A percentile compares a stretch with the other conserved stretches of the same genome.
Conservation (phyloP, 148 eudicot genomes). For the Vaccinium vitisidaea region DNA sequence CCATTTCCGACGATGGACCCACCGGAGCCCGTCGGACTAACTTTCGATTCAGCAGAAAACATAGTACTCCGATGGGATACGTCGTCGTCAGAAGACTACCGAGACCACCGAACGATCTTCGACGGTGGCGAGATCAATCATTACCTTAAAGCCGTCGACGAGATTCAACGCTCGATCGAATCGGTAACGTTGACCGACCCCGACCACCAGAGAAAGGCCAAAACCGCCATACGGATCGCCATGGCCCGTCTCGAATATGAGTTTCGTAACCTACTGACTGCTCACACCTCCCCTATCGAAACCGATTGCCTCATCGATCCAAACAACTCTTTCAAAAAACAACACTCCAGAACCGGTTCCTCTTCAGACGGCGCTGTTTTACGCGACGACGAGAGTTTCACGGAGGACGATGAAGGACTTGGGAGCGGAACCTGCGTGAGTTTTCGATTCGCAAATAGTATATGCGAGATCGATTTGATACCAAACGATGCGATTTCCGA, state of each 20-base stretch:
- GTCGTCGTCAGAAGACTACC: slow-evolving; percentile 53
- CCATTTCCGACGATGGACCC: slow-evolving; percentile 19
- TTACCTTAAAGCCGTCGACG: not conserved
- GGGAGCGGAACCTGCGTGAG: slow-evolving; percentile 11
- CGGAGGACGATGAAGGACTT: not conserved
- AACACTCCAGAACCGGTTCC: not conserved
- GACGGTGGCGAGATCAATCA: not conserved
- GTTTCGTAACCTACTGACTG: not conserved
- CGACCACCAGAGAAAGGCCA: not conserved
- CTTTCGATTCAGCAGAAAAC: slow-evolving; percentile 49
- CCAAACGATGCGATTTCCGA: slow-evolving; percentile 48
- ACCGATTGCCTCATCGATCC: not conserved
- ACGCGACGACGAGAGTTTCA: not conserved
- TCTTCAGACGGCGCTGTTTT: not conserved
- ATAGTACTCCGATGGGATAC: slow-evolving; percentile 87
- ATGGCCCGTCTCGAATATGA: not conserved
- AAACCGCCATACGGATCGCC: not conserved
- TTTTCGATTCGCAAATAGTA: slow-evolving; percentile 46
- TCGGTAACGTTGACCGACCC: not conserved
- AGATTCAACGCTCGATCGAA: not conserved
- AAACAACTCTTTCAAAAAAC: not conserved
- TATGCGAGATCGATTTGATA: slow-evolving; percentile 64
- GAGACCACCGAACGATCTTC: slow-evolving; percentile 25
- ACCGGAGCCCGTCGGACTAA: slow-evolving; percentile 20
- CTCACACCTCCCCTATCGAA: not conserved